Evolutionary conservation across 2,329 filamentous ascomycete genomes (phyloP).

Genomic region (Thermoascus crustaceus): DNA sequence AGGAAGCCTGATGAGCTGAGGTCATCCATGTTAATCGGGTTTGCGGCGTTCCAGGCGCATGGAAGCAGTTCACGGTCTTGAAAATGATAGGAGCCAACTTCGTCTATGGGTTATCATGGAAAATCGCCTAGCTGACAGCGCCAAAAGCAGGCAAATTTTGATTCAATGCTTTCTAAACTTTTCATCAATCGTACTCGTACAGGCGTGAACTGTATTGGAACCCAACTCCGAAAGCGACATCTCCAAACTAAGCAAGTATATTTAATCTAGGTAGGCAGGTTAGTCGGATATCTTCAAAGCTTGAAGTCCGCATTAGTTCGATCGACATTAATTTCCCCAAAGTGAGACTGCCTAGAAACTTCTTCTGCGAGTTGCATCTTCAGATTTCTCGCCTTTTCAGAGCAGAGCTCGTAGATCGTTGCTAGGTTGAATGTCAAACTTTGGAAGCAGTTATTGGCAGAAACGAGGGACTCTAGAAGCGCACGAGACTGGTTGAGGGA

Average conservation of each 20-base stretch:
- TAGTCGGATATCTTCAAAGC: slow-evolving; percentile 41
- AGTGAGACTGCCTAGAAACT: slow-evolving; percentile 53
- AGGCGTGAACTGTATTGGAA: too few species aligned
- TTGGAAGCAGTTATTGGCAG: slow-evolving; percentile 59
- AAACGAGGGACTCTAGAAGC: slow-evolving; percentile 59
- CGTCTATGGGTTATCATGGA: too few species aligned
- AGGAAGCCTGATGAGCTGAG: slow-evolving; percentile 6
- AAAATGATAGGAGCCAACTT: too few species aligned
- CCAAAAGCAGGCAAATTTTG: too few species aligned
- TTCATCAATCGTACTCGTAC: too few species aligned
- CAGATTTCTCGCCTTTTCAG: slow-evolving; percentile 60
- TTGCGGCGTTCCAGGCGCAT: slow-evolving; percentile 12
- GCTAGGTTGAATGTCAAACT: slow-evolving; percentile 81
- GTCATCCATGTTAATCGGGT: too few species aligned
- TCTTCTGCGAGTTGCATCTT: slow-evolving; percentile 66
- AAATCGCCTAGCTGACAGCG: too few species aligned
- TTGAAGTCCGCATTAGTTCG: slow-evolving; percentile 69
- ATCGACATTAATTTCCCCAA: slow-evolving; percentile 56
- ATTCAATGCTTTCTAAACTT: too few species aligned
- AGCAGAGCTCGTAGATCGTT: slow-evolving; percentile 87
- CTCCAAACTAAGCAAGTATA: not conserved
- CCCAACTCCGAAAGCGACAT: too few species aligned
- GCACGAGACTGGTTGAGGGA: slow-evolving; percentile 47
- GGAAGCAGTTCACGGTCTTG: too few species aligned
- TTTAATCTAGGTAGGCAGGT: too few species aligned